phyloP scores from a whole-genome alignment of 2,329 filamentous ascomycete species.

The Botrytis paeoniae region DNA sequence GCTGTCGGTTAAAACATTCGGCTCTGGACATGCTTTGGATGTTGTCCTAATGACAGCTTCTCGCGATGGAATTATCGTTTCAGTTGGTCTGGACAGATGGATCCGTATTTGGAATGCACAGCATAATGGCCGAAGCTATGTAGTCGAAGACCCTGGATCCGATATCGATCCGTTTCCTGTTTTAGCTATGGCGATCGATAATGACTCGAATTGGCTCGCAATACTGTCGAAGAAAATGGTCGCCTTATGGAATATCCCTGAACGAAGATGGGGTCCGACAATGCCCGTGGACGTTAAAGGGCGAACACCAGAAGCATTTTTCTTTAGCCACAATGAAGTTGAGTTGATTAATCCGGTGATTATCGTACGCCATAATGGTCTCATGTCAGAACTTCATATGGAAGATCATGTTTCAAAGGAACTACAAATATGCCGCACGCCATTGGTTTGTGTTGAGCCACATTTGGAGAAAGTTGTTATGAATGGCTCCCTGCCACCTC shows the following conservation, averaged over 20 bases:
- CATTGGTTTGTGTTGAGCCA: slow-evolving; percentile 42
- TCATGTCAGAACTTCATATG: slow-evolving; percentile 56
- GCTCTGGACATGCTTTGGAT: slow-evolving; percentile 65
- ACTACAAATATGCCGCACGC: slow-evolving; percentile 50
- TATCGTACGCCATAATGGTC: slow-evolving; percentile 62
- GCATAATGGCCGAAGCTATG: slow-evolving; percentile 41
- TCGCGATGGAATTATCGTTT: slow-evolving; percentile 62
- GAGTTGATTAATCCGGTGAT: slow-evolving; percentile 49
- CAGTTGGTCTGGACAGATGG: slow-evolving; percentile 66
- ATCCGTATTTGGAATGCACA: slow-evolving; percentile 64
- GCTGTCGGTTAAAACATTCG: slow-evolving; percentile 59
- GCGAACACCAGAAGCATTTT: slow-evolving; percentile 60
- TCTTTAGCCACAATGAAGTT: slow-evolving; percentile 51
- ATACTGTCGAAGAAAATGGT: slow-evolving; percentile 57
- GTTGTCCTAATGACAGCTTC: slow-evolving; percentile 63
- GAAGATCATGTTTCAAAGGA: slow-evolving; percentile 43
- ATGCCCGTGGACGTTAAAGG: slow-evolving; percentile 54
- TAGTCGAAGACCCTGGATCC: slow-evolving; percentile 39
- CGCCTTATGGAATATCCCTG: slow-evolving; percentile 60
- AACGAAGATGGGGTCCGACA: slow-evolving; percentile 55
- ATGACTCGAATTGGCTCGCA: slow-evolving; percentile 62
- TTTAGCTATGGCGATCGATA: slow-evolving; percentile 62
- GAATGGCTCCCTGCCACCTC: slow-evolving; percentile 23
- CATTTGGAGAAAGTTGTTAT: slow-evolving; percentile 40
- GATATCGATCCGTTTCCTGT: slow-evolving; percentile 54